Conservation (phyloP, 2,329 filamentous ascomycete genomes). For the Phaeosphaeriaceae sp. region DNA sequence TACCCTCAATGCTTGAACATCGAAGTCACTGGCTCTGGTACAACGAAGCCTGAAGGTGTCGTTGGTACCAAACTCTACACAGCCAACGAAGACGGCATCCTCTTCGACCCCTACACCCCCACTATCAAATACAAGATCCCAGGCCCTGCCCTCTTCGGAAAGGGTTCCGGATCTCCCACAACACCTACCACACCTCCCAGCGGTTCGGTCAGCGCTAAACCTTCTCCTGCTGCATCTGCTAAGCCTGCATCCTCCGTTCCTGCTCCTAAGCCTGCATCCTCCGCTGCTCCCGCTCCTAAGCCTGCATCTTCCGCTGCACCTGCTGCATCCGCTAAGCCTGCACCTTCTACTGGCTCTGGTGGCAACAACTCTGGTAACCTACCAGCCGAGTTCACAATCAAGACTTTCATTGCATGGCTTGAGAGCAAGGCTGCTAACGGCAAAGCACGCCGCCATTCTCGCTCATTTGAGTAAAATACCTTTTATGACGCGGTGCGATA, state of each 20-base stretch:
- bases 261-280: conserved; percentile 16
- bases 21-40: conserved; percentile 56
- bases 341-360: conserved; percentile 18
- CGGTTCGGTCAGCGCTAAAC: conserved; percentile 2
- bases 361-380: conserved; percentile 16
- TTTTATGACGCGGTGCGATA: background rate
- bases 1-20: conserved; percentile 61
- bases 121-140: conserved; percentile 50
- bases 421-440: conserved; percentile 30
- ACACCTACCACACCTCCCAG: conserved; percentile 12
- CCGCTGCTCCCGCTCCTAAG: conserved; percentile 1
- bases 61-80: conserved; percentile 59
- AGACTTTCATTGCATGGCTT: conserved; percentile 44
- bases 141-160: conserved; percentile 49
- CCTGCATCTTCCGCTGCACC: conserved; percentile 3
- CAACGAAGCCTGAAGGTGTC: conserved; percentile 54
- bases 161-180: conserved; percentile 21
- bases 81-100: conserved; percentile 48
- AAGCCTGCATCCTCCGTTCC: conserved; percentile 7
- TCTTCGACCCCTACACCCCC: conserved; percentile 51
- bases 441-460: conserved; percentile 39
- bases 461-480: conserved; percentile 23
- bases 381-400: conserved; percentile 42
- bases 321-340: conserved; percentile 8
- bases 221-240: conserved; percentile 16